Percentiles rank a stretch among this genome's conserved stretches.
Conservation (phyloP, 768 basidiomycete genomes). For the Mycena chlorophos region DNA sequence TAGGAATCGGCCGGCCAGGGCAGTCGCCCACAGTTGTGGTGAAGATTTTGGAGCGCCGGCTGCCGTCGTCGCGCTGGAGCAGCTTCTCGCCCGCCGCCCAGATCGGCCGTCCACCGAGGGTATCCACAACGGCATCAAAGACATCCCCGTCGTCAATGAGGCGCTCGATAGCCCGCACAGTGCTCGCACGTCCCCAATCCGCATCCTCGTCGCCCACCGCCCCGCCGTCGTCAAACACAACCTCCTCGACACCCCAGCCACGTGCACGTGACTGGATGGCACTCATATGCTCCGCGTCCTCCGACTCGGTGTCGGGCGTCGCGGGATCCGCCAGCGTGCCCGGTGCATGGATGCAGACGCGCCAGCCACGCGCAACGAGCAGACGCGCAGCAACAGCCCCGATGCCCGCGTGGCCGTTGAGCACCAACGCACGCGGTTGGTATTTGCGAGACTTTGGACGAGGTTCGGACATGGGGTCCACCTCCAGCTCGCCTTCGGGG, state of each 20-base stretch:
- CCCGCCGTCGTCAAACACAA: slow-evolving; percentile 65
- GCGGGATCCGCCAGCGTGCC: slow-evolving; percentile 30
- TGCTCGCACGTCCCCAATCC: slow-evolving; percentile 45
- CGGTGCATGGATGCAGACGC: slow-evolving; percentile 69
- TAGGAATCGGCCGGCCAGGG: slow-evolving; percentile 64
- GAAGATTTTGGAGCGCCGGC: slow-evolving; percentile 59
- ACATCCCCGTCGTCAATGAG: slow-evolving; percentile 52
- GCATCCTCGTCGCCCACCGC: slow-evolving; percentile 29
- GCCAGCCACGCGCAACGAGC: slow-evolving; percentile 67
- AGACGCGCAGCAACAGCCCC: slow-evolving; percentile 81
- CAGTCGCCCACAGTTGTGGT: slow-evolving; percentile 79
- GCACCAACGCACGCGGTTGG: slow-evolving; percentile 51
- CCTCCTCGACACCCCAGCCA: slow-evolving; percentile 74
- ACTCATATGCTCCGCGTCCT: slow-evolving; percentile 44
- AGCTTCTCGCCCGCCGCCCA: slow-evolving; percentile 75
- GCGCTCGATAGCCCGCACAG: slow-evolving; percentile 52
- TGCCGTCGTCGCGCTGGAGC: slow-evolving; percentile 40
- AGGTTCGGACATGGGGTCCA: background rate
- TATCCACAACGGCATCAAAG: slow-evolving; percentile 84
- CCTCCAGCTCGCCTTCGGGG: slow-evolving; percentile 9
- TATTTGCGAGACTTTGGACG: slow-evolving; percentile 3
- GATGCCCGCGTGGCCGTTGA: slow-evolving; percentile 71
- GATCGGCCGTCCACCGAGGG: slow-evolving; percentile 75
- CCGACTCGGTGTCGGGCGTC: slow-evolving; percentile 30
- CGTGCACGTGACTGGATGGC: slow-evolving; percentile 55